Base-by-base conservation (phyloP, 345 rosid species). In the Mercurialis annua region DNA sequence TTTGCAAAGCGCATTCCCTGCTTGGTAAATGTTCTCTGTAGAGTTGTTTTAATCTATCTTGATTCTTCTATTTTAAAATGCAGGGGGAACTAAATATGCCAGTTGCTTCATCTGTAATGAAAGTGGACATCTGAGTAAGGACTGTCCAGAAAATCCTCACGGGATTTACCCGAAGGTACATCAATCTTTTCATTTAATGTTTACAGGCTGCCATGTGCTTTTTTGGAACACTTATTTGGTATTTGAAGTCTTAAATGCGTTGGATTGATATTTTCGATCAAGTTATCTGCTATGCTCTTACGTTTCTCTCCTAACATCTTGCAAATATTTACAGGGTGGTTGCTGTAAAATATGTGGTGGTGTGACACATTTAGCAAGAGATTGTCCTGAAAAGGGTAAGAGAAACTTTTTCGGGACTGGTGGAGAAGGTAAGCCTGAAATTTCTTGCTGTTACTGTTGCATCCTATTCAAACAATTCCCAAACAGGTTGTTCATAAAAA, bases 131-230 rank as follows among this genome's bases (percentile, higher is more conserved):
- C 73, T 94, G 82, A 94, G 99, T 77, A 94, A 91, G 85, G 78
- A 84, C 62, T 94, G 99, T 73, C 96, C 97, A 17, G 66, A 86
- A 77, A 91, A 81, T 83, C 65, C 87, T 59, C 88, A 76, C 58
- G 97, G 99, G 69, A 86, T 94, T 74, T 91, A 91, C 76, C 99
- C 99, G 36, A 94, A 89, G 97, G 97, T 94, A 83, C 15, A 36
- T 24, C 44, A 10, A 42, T 38, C 57, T 50, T n/a, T 29, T 65
- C 53, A 44, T 61, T 20, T 21, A 20, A 36, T 50, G 43, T 6
- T 34, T 71, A 30, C 54, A 17, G 43, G 26, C 34, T 54, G 2
- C 64, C 30, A 17, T 33, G n/a, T 29, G 58, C 10, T 6, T 30
- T n/a, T 23, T 24, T 70, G 54, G 52, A 33, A 17, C 18, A 14